phyloP scores from a whole-genome alignment of 1,284 basidiomycete species.

The Taiwanofungus camphoratus region DNA sequence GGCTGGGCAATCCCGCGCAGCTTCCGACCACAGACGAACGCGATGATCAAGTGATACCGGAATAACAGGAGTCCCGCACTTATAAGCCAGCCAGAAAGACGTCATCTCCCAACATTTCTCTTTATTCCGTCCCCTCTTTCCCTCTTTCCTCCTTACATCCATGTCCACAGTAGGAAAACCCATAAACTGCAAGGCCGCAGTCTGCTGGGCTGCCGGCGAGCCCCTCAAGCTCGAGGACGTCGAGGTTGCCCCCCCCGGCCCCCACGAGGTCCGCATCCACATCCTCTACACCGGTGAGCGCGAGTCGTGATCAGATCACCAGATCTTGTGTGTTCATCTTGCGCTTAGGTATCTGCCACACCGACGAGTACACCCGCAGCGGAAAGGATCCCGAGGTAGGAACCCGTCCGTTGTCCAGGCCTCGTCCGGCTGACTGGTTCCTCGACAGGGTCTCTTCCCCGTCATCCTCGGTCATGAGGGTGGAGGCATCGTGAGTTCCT shows the following conservation, averaged over 20 bases:
- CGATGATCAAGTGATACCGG: conserved; percentile 21
- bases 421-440: conserved; percentile 14
- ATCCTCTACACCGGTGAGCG: conserved; percentile 81
- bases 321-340: neutral
- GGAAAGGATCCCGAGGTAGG: conserved; percentile 90
- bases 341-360: conserved; percentile 85
- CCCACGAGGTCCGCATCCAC: conserved; percentile 90
- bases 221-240: conserved; percentile 88
- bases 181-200: conserved; percentile 92
- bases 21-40: conserved; percentile 5
- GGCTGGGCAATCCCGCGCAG: neutral
- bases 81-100: conserved; percentile 5
- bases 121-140: conserved; percentile 6
- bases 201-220: conserved; percentile 94
- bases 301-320: conserved; percentile 4
- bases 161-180: conserved; percentile 64
- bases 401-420: conserved; percentile 1
- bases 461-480: conserved; percentile 93
- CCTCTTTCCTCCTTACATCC: conserved; percentile 36
- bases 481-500: conserved; percentile 64
- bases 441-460: conserved; percentile 80
- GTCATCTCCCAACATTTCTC: conserved; percentile 7
- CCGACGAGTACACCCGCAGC: conserved; percentile 95
- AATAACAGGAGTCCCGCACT: conserved; percentile 11
- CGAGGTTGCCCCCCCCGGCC: conserved; percentile 87